Conservation (phyloP, 441 rosid genomes). For the Arabidopsis hybrid region DNA sequence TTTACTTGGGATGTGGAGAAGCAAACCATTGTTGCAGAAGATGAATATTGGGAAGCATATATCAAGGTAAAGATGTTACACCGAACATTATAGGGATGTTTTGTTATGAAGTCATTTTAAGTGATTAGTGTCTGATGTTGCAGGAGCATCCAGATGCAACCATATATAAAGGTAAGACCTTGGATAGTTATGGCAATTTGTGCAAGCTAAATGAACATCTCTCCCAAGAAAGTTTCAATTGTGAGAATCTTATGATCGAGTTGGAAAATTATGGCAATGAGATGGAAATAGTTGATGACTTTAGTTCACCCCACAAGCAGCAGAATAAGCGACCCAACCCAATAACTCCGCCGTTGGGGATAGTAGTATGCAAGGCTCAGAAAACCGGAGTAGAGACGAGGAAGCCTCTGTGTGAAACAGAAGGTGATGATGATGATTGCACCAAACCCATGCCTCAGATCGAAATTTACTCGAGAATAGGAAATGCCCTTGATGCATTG, state of each 20-base stretch:
- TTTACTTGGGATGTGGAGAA: slow-evolving; percentile 71
- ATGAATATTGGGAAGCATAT: slow-evolving; percentile 70
- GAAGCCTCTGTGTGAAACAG: slow-evolving; percentile 40
- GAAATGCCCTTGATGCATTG: slow-evolving; percentile 61
- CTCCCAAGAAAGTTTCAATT: slow-evolving; percentile 41
- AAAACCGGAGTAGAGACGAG: slow-evolving; percentile 53
- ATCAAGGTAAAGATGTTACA: slow-evolving; percentile 53
- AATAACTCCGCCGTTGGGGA: slow-evolving; percentile 29
- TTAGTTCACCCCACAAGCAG: slow-evolving; percentile 44
- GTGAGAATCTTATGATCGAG: slow-evolving; percentile 46
- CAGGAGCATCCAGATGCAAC: slow-evolving; percentile 74
- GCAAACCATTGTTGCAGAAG: slow-evolving; percentile 60
- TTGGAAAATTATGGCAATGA: slow-evolving; percentile 45
- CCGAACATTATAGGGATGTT: too few species aligned
- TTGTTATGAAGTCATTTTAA: neutral
- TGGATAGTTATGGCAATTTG: slow-evolving; percentile 54
- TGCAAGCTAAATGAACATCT: slow-evolving; percentile 61
- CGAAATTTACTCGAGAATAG: slow-evolving; percentile 47
- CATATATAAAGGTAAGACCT: slow-evolving; percentile 56
- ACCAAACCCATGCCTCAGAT: slow-evolving; percentile 32
- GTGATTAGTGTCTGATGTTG: slow-evolving; percentile 36
- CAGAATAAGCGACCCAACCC: slow-evolving; percentile 52
- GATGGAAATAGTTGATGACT: slow-evolving; percentile 45
- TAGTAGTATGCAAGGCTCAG: slow-evolving; percentile 50
- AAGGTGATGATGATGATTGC: slow-evolving; percentile 29